Conservation (phyloP, 176 grass and related monocot genomes). For the Phoenix dactylifera region DNA sequence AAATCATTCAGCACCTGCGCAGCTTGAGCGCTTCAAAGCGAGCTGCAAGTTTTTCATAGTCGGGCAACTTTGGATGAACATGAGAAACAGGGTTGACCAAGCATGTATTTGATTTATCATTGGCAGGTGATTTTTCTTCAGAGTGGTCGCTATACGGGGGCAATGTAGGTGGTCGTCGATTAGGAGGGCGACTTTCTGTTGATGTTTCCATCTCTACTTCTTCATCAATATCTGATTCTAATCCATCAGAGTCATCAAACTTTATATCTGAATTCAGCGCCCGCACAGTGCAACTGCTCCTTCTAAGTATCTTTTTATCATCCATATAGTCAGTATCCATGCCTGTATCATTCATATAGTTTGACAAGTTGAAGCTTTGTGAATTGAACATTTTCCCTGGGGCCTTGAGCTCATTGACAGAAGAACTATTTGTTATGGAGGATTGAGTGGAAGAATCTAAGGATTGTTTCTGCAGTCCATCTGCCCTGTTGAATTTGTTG, state of each 20-base stretch:
- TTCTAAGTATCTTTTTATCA: slow-evolving; percentile 32
- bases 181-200: slow-evolving; percentile 12
- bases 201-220: slow-evolving; percentile 40
- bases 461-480: slow-evolving; percentile 12
- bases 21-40: slow-evolving; percentile 64
- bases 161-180: slow-evolving; percentile 27
- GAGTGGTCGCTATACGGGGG: slow-evolving; percentile 20
- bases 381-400: slow-evolving; percentile 22
- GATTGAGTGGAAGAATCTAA: slow-evolving; percentile 31
- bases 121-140: slow-evolving; percentile 10
- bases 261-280: slow-evolving; percentile 57
- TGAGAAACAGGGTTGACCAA: slow-evolving; percentile 30
- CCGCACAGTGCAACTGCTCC: slow-evolving; percentile 17
- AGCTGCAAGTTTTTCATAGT: slow-evolving; percentile 73
- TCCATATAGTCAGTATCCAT: slow-evolving; percentile 22
- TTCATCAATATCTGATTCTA: slow-evolving; percentile 32
- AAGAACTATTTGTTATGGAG: slow-evolving; percentile 24
- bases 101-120: slow-evolving; percentile 15
- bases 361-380: slow-evolving; percentile 33
- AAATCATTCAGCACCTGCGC: no score
- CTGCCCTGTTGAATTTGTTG: slow-evolving; percentile 15
- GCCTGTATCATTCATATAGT: background rate
- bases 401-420: slow-evolving; percentile 32
- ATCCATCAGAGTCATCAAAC: slow-evolving; percentile 73
- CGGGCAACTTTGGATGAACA: slow-evolving; percentile 93